Percentiles rank a stretch among this genome's conserved stretches.
Evolutionary conservation across 2,329 filamentous ascomycete species (phyloP).

Genomic region (Coniochaeta hoffmannii): DNA sequence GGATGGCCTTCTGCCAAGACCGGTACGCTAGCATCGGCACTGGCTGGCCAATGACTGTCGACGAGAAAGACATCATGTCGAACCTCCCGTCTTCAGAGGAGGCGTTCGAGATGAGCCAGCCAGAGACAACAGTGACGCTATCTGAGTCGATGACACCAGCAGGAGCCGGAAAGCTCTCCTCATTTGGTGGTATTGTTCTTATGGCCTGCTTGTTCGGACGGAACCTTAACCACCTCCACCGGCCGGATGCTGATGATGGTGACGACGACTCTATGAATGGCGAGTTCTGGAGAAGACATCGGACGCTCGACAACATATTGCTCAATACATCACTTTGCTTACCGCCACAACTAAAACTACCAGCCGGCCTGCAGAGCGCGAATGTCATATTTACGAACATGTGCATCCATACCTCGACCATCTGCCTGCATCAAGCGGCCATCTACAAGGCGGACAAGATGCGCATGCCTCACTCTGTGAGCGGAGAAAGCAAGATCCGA

Average conservation of each 20-base stretch:
- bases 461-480: constrained; percentile 65
- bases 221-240: constrained; percentile 85
- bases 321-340: constrained; percentile 79
- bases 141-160: constrained; percentile 61
- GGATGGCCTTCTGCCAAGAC: constrained; percentile 87
- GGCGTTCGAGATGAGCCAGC: constrained; percentile 72
- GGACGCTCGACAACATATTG: constrained; percentile 81
- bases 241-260: constrained; percentile 71
- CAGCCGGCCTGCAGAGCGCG: constrained; percentile 64
- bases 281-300: constrained; percentile 91
- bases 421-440: constrained; percentile 95
- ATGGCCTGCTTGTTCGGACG: constrained; percentile 88
- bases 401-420: constrained; percentile 93
- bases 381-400: constrained; percentile 94
- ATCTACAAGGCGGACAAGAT: constrained; percentile 97
- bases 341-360: constrained; percentile 74
- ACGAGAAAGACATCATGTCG: constrained; percentile 85
- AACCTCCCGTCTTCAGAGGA: constrained; percentile 80
- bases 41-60: constrained; percentile 92
- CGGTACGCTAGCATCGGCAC: constrained; percentile 93
- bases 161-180: constrained; percentile 66
- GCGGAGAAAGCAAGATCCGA: constrained; percentile 83
- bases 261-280: constrained; percentile 78
- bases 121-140: constrained; percentile 64
- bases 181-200: constrained; percentile 73